These are phyloP conservation scores for Xanthoconium separans DNA, from an alignment of 1,284 basidiomycete genomes.

Conservation along the genomic window DNA sequence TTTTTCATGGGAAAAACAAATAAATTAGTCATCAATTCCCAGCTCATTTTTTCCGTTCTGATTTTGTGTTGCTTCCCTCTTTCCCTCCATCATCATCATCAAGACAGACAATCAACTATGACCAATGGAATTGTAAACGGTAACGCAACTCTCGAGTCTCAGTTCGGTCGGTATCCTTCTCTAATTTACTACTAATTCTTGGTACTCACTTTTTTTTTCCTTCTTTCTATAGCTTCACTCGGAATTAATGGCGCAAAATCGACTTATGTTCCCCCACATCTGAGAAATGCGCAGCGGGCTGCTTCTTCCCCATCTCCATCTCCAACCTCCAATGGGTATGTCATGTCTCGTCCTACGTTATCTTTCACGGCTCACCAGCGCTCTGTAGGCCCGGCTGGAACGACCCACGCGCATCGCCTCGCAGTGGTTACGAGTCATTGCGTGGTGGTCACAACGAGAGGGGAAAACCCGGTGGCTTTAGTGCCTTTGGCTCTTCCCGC, in stretches of 20 bases:
- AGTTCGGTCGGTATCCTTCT: slow-evolving; percentile 62
- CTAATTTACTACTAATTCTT: slow-evolving; percentile 9
- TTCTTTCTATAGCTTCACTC: slow-evolving; percentile 51
- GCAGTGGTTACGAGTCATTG: slow-evolving; percentile 50
- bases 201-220: slow-evolving; percentile 25
- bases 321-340: slow-evolving; percentile 52
- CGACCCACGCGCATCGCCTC: slow-evolving; percentile 64
- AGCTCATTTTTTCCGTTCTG: slow-evolving; percentile 27
- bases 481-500: slow-evolving; percentile 37
- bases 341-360: slow-evolving; percentile 13
- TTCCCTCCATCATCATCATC: slow-evolving; percentile 23
- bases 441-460: slow-evolving; percentile 48
- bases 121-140: slow-evolving; percentile 86
- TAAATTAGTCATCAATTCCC: slow-evolving; percentile 29
- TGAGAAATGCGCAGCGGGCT: slow-evolving; percentile 81
- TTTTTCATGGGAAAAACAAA: slow-evolving; percentile 19
- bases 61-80: slow-evolving; percentile 12
- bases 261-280: slow-evolving; percentile 92
- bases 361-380: slow-evolving; percentile 16
- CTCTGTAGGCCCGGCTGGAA: slow-evolving; percentile 66
- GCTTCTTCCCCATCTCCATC: slow-evolving; percentile 50
- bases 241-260: slow-evolving; percentile 72
- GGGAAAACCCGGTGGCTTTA: slow-evolving; percentile 42
- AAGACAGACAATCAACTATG: slow-evolving; percentile 56
- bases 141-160: slow-evolving; percentile 74